Conservation (phyloP, 495 filamentous ascomycete genomes). For the Bryoglossum gracile region DNA sequence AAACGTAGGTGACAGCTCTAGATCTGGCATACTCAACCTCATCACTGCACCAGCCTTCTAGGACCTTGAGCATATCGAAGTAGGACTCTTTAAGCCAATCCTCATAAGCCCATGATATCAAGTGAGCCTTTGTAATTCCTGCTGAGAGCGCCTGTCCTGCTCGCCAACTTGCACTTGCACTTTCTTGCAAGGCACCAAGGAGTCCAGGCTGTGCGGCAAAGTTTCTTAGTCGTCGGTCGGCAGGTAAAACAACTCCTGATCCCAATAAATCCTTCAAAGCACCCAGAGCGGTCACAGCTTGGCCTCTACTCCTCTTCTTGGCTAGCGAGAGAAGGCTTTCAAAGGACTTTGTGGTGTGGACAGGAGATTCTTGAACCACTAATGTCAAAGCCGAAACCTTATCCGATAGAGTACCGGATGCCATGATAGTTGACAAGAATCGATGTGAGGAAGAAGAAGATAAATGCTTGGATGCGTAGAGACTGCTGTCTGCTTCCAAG, state of each 20-base stretch:
- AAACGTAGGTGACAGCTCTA: constrained; percentile 80
- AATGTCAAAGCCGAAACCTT: constrained; percentile 93
- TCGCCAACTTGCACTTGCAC: constrained; percentile 51
- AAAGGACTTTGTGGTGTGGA: constrained; percentile 84
- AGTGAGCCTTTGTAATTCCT: constrained; percentile 59
- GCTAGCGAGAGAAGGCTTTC: constrained; percentile 74
- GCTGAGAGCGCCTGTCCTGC: constrained; percentile 59
- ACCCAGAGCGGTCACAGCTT: constrained; percentile 83
- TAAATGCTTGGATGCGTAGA: constrained; percentile 48
- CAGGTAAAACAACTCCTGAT: constrained; percentile 75
- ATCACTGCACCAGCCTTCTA: constrained; percentile 87
- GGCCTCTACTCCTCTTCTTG: constrained; percentile 83
- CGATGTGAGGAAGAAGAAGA: constrained; percentile 70
- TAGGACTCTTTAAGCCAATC: constrained; percentile 88
- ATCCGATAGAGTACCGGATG: constrained; percentile 89
- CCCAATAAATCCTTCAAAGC: constrained; percentile 92
- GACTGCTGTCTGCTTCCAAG: constrained; percentile 62
- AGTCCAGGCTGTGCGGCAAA: constrained; percentile 79
- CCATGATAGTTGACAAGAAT: constrained; percentile 95
- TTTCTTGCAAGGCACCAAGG: constrained; percentile 55
- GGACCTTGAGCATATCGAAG: constrained; percentile 81
- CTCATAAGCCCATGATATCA: constrained; percentile 88
- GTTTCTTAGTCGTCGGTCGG: constrained; percentile 66
- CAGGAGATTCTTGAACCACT: constrained; percentile 87
- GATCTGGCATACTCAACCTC: constrained; percentile 87